These are phyloP conservation scores for Ampelomyces quisqualis DNA, from an alignment of 2,329 filamentous ascomycete genomes.

Conservation along the genomic window DNA sequence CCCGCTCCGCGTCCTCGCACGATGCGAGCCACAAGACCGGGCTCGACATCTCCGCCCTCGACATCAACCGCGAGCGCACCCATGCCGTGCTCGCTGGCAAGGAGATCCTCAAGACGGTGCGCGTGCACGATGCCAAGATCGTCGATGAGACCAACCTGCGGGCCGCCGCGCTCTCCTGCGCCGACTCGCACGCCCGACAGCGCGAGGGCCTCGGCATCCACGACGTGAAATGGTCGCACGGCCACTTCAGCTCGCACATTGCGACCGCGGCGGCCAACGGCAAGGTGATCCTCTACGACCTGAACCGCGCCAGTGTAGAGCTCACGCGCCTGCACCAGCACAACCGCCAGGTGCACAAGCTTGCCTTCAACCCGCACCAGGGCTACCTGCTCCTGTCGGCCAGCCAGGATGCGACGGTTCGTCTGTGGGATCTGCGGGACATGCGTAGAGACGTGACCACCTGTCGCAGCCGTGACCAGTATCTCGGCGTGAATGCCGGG, in stretches of 20 bases:
- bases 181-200: constrained; percentile 52
- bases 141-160: constrained; percentile 65
- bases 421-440: constrained; percentile 64
- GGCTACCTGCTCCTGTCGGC: constrained; percentile 63
- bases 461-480: constrained; percentile 57
- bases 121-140: constrained; percentile 57
- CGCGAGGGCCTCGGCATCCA: constrained; percentile 63
- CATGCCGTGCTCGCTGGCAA: constrained; percentile 66
- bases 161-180: constrained; percentile 60
- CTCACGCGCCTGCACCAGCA: constrained; percentile 65
- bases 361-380: constrained; percentile 65
- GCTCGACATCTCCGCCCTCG: constrained; percentile 62
- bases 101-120: constrained; percentile 66
- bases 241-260: constrained; percentile 60
- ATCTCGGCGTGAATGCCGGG: constrained; percentile 59
- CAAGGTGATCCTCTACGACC: constrained; percentile 65
- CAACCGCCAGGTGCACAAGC: constrained; percentile 63
- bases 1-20: constrained; percentile 53
- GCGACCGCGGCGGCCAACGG: constrained; percentile 66
- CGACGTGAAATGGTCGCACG: constrained; percentile 69
- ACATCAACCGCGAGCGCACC: constrained; percentile 63
- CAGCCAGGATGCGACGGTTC: constrained; percentile 64
- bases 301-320: constrained; percentile 61
- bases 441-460: constrained; percentile 53
- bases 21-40: constrained; percentile 64